These are phyloP conservation scores for Candida tetrigidarum DNA, from an alignment of 1,139 yeast genomes.

Conservation along the genomic window DNA sequence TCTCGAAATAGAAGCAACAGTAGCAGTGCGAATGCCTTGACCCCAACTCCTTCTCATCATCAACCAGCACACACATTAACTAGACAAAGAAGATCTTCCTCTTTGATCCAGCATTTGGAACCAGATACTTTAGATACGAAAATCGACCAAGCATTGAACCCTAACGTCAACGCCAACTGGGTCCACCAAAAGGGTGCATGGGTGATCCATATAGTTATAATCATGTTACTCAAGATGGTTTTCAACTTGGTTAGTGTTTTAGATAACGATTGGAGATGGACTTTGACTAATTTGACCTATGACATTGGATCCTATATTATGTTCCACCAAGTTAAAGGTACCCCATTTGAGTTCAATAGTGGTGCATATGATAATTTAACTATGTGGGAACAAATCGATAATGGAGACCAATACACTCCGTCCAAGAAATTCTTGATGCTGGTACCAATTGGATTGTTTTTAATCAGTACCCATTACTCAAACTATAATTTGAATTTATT, in stretches of 20 bases:
- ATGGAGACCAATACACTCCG: constrained; percentile 97
- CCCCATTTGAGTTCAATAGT: constrained; percentile 94
- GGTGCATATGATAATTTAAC: constrained; percentile 97
- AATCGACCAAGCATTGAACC: constrained; percentile 87
- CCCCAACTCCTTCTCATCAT: constrained; percentile 36
- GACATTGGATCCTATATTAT: constrained; percentile 91
- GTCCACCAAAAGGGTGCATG: constrained; percentile 96
- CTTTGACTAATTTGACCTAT: constrained; percentile 87
- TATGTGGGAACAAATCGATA: constrained; percentile 99
- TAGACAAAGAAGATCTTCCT: constrained; percentile 51
- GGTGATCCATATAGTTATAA: constrained; percentile 88
- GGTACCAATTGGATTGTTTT: constrained; percentile 87
- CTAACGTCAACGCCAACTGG: constrained; percentile 95
- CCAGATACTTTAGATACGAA: constrained; percentile 93
- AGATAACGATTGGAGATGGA: constrained; percentile 89
- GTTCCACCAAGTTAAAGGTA: constrained; percentile 97
- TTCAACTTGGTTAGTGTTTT: constrained; percentile 74
- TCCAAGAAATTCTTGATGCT: constrained; percentile 89
- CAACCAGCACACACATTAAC: constrained; percentile 30
- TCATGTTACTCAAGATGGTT: constrained; percentile 70
- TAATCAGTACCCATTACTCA: constrained; percentile 89
- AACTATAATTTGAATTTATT: constrained; percentile 82
- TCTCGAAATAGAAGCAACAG: constrained; percentile 17
- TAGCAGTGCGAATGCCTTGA: constrained; percentile 13
- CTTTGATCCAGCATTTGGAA: constrained; percentile 80